phyloP scores from a whole-genome alignment of 73 alveolate species.

The Tetrahymena malaccensis region DNA sequence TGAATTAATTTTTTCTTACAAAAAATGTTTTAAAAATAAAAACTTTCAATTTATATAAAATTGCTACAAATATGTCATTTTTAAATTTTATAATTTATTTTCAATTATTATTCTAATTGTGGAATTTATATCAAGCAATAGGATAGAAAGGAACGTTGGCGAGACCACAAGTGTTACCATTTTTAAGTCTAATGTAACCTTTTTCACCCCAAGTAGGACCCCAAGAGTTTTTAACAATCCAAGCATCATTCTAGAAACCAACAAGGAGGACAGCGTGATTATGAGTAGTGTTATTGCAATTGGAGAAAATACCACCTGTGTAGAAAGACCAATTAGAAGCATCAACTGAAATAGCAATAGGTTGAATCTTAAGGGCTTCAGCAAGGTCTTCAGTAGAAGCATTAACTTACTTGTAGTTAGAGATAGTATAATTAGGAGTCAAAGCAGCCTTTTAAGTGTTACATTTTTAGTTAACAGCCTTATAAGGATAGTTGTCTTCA shows the following conservation, averaged over 20 bases:
- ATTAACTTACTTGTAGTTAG: background rate
- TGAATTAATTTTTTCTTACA: too few relatives aligned
- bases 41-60: too few relatives aligned
- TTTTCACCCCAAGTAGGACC: conserved; percentile 58
- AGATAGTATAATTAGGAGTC: background rate
- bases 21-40: too few relatives aligned
- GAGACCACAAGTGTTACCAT: conserved; percentile 42
- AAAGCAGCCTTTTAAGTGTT: background rate
- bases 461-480: conserved; percentile 2
- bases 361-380: conserved; percentile 28
- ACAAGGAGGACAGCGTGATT: conserved; percentile 54
- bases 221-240: conserved; percentile 69
- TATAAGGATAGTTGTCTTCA: conserved; percentile 45
- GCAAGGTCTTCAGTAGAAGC: background rate
- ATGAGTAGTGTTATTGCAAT: conserved; percentile 5
- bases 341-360: conserved; percentile 62
- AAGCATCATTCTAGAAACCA: conserved; percentile 39
- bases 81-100: too few relatives aligned
- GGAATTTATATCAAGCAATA: background rate
- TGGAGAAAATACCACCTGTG: conserved; percentile 38
- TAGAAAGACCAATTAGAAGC: conserved; percentile 64
- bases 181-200: conserved; percentile 44
- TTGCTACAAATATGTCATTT: too few relatives aligned
- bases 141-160: background rate
- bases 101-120: too few relatives aligned